Base-by-base conservation (phyloP, 495 filamentous ascomycete genomes). In the Hypomontagnella monticulosa region DNA sequence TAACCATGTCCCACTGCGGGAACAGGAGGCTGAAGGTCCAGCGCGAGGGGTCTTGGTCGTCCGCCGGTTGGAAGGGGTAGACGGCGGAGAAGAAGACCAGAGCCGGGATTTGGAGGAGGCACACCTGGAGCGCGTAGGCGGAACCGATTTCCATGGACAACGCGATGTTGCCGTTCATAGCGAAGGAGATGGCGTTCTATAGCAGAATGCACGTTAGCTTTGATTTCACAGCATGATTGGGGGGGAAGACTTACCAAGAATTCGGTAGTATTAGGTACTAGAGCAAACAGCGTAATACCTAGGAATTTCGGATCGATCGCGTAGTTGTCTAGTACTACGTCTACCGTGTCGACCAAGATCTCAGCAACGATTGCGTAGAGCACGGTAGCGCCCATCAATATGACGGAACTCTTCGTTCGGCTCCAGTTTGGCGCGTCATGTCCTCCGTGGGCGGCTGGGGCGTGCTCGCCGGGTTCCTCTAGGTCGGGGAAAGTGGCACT, bases 121-220 rank as follows among this genome's bases (percentile, higher is more conserved):
- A 97, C 57, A 99, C 95, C 75, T 99, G 95, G 37, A 99, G 82
- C 5, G 96, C 96, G 67, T 99, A 99, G 32, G 94, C 94, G 0
- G 93, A 97, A 65, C 95, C 95, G 64, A 99, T 98, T 74, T 99
- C 95, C 96, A 99, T 98, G 40, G 92, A 96, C 20, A 99, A 83
- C 0, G 95, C 95, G 72, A 99, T 98, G 76, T 99, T 99, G n/a
- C 95, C 95, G 70, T 99, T 98, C 96, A 99, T 99, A 41, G 95
- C 95, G 75, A 99, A 99, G 2, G 93, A 97, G 57, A 99, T 98
- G 71, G 96, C 95, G 73, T 99, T 99, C 91, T 95, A 70, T 50
- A 49, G 44, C 7, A 53, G 4, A 63, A n/a, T 7, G 48, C 1
- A 7, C 10, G 72, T 85, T 71, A 85, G 79, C 55, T 36, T 42